Percentiles rank a stretch among this genome's conserved stretches.
These are phyloP conservation scores for Phellinidium pouzarii DNA, from an alignment of 1,284 basidiomycete species.

Conservation along the genomic window DNA sequence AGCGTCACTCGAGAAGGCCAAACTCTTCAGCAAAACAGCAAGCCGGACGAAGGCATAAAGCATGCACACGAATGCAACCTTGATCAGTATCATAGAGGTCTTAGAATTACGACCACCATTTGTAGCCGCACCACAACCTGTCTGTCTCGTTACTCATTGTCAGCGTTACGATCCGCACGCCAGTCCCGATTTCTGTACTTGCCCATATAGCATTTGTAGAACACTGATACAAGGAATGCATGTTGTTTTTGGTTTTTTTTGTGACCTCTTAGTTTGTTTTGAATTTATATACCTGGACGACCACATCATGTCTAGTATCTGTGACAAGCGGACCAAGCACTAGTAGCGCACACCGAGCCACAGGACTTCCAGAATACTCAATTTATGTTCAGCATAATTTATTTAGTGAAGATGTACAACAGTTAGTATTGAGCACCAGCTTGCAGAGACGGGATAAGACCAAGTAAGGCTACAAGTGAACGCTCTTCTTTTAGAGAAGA, in stretches of 20 bases:
- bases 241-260: not conserved
- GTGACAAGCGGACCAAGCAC: too few relatives aligned
- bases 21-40: constrained; percentile 72
- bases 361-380: too few relatives aligned
- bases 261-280: not conserved
- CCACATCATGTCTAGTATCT: too few relatives aligned
- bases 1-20: constrained; percentile 84
- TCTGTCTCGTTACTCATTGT: not conserved
- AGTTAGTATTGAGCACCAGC: not conserved
- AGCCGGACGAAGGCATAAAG: constrained; percentile 11
- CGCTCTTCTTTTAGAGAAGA: not conserved
- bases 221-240: not conserved
- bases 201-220: not conserved
- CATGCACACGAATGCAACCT: not conserved
- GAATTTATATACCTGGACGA: too few relatives aligned
- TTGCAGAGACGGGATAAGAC: not conserved
- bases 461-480: not conserved
- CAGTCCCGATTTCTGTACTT: not conserved
- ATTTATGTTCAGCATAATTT: too few relatives aligned
- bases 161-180: not conserved
- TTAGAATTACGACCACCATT: not conserved
- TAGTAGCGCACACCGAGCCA: too few relatives aligned
- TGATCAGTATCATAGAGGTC: not conserved
- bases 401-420: not conserved
- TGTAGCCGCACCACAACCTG: not conserved